A percentile compares a stretch with the other conserved stretches of the same genome.
phyloP scores from a whole-genome alignment of 2,329 filamentous ascomycete genomes.

The Xylariaceae sp. region DNA sequence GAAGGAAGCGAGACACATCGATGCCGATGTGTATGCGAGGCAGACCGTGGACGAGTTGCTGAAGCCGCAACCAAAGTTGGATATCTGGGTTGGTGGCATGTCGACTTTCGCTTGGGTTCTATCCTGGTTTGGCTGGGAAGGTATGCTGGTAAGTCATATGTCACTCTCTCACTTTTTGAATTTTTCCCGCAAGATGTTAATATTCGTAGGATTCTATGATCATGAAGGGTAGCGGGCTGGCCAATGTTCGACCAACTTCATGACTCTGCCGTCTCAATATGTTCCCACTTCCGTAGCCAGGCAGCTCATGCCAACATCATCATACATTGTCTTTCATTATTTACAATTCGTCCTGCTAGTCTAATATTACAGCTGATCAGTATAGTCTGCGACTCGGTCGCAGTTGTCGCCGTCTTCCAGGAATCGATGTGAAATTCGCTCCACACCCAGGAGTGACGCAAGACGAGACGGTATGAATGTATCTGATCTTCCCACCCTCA shows the following conservation, averaged over 20 bases:
- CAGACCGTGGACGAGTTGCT: conserved; percentile 25
- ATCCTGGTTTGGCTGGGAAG: conserved; percentile 26
- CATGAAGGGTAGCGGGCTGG: conserved; percentile 16
- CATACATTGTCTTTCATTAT: too few relatives aligned
- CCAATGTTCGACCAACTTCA: conserved; percentile 6
- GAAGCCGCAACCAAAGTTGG: conserved; percentile 15
- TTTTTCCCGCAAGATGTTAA: conserved; percentile 4
- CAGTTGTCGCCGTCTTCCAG: neutral
- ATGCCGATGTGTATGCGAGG: conserved; percentile 24
- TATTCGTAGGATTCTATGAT: conserved; percentile 15
- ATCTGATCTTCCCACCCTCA: conserved; percentile 26
- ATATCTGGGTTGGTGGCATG: conserved; percentile 26
- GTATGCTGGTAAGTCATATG: conserved; percentile 22
- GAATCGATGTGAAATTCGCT: conserved; percentile 12
- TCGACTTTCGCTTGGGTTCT: conserved; percentile 24
- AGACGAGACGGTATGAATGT: conserved; percentile 26
- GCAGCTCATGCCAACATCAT: too few relatives aligned
- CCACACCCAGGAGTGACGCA: conserved; percentile 22
- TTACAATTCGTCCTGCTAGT: too few relatives aligned
- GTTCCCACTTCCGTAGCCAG: too few relatives aligned
- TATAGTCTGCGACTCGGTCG: too few relatives aligned
- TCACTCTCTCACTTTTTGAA: neutral
- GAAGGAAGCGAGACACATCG: conserved; percentile 18
- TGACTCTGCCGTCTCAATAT: too few relatives aligned
- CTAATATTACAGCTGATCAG: too few relatives aligned